Base-by-base conservation (phyloP, 345 rosid species). In the Garcia nutans region DNA sequence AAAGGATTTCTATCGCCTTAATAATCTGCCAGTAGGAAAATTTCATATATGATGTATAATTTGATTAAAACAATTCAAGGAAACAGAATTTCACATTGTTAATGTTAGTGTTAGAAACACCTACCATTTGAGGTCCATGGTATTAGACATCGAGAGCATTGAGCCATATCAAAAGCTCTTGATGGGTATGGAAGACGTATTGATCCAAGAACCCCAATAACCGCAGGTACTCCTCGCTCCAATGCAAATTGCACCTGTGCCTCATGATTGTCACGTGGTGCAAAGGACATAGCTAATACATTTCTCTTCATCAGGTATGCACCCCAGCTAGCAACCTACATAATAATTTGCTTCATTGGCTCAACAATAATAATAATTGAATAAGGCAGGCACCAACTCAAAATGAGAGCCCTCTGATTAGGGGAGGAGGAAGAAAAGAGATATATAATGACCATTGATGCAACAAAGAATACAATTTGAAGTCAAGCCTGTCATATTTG, bases 231-330 rank as follows among this genome's bases (percentile, higher is more conserved):
- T 45, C 98, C 99, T 84, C 99, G 83, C 86, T 96, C 99, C 67
- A 93, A 84, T n/a, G 99, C 98, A 83, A 96, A 96, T 75, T 96
- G 99, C n/a, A 93, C 90, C 87, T 96, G 99, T 4, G 99, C 98
- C 79, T 96, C 99, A 6, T 96, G 99, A 86, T 90, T 92, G 83
- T 96, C 99, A 41, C 94, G 78, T 42, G 99, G 99, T 3, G 99
- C 97, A 83, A 96, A 96, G 0, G 99, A 96, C 96, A 96, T 93
- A 8, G 98, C 71, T 82, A 93, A 72, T 45, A 96, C 96, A 60
- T 96, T 96, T 87, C 93, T 88, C 78, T 90, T 92, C 83, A 90
- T 75, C 80, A 96, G 80, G 76, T 93, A 96, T 55, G 97, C 99
- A 75, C 99, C 99, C 99, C 99, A 96, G 75, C 99, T 96, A 52